Evolutionary conservation across 192 early-diverging fungal genomes (phyloP).

Genomic region (Mortierella alpina): DNA sequence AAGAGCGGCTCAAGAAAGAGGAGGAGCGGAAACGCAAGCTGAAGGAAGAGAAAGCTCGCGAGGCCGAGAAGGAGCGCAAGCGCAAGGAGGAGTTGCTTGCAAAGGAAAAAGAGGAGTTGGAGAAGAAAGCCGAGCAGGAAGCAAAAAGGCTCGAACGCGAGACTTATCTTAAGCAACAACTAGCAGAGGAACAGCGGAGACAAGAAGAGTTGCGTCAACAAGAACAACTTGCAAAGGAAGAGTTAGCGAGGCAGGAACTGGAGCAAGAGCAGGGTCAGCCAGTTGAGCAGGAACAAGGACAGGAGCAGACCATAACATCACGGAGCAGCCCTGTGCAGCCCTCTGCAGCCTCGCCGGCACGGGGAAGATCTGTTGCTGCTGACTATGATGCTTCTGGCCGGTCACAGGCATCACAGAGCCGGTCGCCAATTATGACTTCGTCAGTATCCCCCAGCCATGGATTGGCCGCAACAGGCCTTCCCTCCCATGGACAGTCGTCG

Average conservation of each 20-base stretch:
- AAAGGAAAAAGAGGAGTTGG: conserved; percentile 43
- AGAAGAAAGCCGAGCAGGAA: conserved; percentile 5
- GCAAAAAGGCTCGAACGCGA: conserved; percentile 40
- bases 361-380: background rate
- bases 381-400: background rate
- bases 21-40: conserved; percentile 66
- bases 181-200: conserved; percentile 29
- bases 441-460: conserved; percentile 9
- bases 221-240: conserved; percentile 40
- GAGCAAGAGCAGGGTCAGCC: conserved; percentile 1
- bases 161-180: conserved; percentile 34
- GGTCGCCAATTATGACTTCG: conserved; percentile 3
- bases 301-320: background rate
- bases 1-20: conserved; percentile 57
- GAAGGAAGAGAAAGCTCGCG: conserved; percentile 64
- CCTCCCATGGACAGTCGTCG: conserved; percentile 10
- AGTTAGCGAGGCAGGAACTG: conserved; percentile 19
- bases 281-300: background rate
- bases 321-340: conserved; percentile 4
- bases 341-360: background rate
- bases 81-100: conserved; percentile 50
- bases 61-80: conserved; percentile 61
- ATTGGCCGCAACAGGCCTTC: background rate
- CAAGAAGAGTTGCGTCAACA: conserved; percentile 42
- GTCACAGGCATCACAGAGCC: conserved; percentile 5